Conservation (phyloP, 2,329 filamentous ascomycete genomes). For the Harringtonia aguacate region DNA sequence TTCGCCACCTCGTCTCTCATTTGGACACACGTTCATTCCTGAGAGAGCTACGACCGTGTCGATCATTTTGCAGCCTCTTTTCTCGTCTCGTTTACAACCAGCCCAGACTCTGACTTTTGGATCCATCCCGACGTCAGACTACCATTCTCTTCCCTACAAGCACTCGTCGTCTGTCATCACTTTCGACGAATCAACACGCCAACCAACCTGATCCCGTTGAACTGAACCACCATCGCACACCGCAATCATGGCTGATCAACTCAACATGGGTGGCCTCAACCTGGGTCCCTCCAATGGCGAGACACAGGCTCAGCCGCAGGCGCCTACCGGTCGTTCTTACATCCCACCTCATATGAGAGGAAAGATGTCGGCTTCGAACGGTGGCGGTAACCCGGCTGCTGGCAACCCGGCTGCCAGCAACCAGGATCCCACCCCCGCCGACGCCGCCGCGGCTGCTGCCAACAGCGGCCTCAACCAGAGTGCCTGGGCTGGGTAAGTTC, state of each 20-base stretch:
- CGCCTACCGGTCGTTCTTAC: conserved; percentile 57
- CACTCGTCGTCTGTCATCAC: too few relatives aligned
- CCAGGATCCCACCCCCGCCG: conserved; percentile 12
- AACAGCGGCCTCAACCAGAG: conserved; percentile 48
- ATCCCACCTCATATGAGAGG: conserved; percentile 76
- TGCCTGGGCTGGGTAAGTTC: conserved; percentile 51
- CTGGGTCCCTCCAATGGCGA: conserved; percentile 36
- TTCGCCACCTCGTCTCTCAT: conserved; percentile 9
- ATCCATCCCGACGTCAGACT: background rate
- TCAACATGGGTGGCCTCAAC: conserved; percentile 70
- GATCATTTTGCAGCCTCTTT: background rate
- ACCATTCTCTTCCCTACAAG: background rate
- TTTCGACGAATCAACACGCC: conserved; percentile 1
- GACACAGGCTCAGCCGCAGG: conserved; percentile 15
- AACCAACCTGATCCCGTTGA: too few relatives aligned
- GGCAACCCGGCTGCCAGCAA: conserved; percentile 12
- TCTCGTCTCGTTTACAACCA: background rate
- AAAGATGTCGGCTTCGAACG: conserved; percentile 28
- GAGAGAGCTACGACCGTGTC: conserved; percentile 12
- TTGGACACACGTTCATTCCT: conserved; percentile 10
- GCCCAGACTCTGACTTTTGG: background rate
- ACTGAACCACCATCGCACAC: conserved; percentile 3
- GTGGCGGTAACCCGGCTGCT: conserved; percentile 1
- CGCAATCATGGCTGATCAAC: conserved; percentile 66
- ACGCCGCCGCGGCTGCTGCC: conserved; percentile 10